Evolutionary conservation across 2,329 filamentous ascomycete genomes (phyloP).

Genomic region (Periglandula ipomoeae): DNA sequence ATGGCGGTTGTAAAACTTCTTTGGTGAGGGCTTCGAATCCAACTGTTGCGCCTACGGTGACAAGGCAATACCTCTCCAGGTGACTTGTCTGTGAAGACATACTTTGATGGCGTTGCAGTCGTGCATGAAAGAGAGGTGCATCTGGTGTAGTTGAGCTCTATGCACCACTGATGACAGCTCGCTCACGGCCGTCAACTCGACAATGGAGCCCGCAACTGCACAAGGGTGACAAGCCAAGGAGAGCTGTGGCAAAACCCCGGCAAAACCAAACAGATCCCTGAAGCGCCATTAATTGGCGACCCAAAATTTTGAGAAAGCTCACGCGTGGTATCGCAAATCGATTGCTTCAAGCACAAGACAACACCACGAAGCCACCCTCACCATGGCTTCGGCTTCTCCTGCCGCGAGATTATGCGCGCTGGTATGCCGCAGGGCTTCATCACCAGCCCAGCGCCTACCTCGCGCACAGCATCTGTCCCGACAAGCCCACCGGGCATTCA

Average conservation of each 20-base stretch:
- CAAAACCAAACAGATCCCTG: not conserved
- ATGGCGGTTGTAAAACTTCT: slow-evolving; percentile 51
- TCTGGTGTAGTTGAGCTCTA: too few relatives aligned
- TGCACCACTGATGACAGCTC: too few relatives aligned
- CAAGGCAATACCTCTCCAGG: slow-evolving; percentile 51
- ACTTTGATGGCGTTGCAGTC: too few relatives aligned
- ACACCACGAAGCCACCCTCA: not conserved
- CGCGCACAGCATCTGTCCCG: slow-evolving; percentile 16
- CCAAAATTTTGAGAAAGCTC: slow-evolving; percentile 24
- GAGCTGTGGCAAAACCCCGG: slow-evolving; percentile 4
- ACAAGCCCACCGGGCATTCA: slow-evolving; percentile 21
- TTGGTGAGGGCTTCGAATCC: slow-evolving; percentile 65
- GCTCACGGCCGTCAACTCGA: not conserved
- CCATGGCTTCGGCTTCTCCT: slow-evolving; percentile 30
- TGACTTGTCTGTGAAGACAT: slow-evolving; percentile 6
- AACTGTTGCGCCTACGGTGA: slow-evolving; percentile 89
- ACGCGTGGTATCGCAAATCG: slow-evolving; percentile 15
- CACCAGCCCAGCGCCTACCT: slow-evolving; percentile 15
- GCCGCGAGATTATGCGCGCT: slow-evolving; percentile 27
- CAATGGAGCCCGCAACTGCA: not conserved
- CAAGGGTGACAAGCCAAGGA: not conserved
- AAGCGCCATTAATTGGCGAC: not conserved
- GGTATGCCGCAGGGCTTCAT: slow-evolving; percentile 21
- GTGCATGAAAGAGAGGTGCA: not conserved
- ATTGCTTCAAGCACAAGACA: not conserved